These are phyloP conservation scores for Linanthus parryae DNA, from an alignment of 148 eudicot genomes.

Conservation along the genomic window DNA sequence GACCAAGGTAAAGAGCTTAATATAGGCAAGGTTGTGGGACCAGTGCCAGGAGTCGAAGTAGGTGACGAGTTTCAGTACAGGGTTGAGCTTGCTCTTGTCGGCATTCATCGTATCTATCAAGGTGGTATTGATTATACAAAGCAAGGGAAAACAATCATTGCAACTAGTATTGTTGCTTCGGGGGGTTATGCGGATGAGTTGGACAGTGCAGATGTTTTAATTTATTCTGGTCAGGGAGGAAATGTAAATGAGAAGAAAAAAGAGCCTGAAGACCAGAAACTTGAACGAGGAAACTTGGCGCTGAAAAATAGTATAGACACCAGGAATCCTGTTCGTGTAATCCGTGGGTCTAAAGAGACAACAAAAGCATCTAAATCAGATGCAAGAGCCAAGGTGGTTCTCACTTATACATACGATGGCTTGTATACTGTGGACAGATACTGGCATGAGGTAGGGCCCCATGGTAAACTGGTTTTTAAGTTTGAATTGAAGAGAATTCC, in stretches of 20 bases:
- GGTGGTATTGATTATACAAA: slow-evolving; percentile 72
- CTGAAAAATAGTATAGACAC: slow-evolving; percentile 49
- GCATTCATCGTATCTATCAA: slow-evolving; percentile 66
- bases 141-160: slow-evolving; percentile 25
- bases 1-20: slow-evolving; percentile 46
- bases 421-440: slow-evolving; percentile 51
- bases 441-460: slow-evolving; percentile 40
- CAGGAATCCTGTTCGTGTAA: slow-evolving; percentile 60
- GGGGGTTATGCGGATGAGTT: slow-evolving; percentile 65
- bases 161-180: slow-evolving; percentile 69
- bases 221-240: slow-evolving; percentile 77
- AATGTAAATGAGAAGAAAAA: slow-evolving; percentile 39
- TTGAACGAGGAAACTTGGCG: slow-evolving; percentile 78
- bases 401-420: slow-evolving; percentile 76
- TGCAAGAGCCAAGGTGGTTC: slow-evolving; percentile 31
- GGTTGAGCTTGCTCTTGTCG: slow-evolving; percentile 73
- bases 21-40: slow-evolving; percentile 44
- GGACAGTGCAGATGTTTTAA: slow-evolving; percentile 51
- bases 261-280: slow-evolving; percentile 73
- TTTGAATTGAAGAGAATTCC: slow-evolving; percentile 61
- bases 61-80: slow-evolving; percentile 85
- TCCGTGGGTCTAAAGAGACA: slow-evolving; percentile 70
- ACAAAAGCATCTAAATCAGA: slow-evolving; percentile 36
- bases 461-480: slow-evolving; percentile 64
- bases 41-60: slow-evolving; percentile 83